phyloP scores from a whole-genome alignment of 1,284 basidiomycete species.

The Volvariella volvacea region DNA sequence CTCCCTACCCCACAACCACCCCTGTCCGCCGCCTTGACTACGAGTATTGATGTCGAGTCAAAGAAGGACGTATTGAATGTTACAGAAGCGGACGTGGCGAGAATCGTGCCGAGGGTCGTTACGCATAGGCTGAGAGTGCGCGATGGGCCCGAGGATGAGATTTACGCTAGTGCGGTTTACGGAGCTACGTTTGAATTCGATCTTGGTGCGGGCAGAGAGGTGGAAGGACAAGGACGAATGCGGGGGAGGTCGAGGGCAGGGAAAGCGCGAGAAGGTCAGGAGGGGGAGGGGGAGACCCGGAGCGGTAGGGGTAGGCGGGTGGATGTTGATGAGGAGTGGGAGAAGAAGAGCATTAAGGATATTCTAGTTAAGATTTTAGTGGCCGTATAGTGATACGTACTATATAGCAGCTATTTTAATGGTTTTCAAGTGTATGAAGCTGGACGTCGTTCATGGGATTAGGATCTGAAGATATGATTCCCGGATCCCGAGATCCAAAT shows the following conservation, averaged over 20 bases:
- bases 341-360: constrained; percentile 3
- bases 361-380: constrained; percentile 5
- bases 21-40: no score
- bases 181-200: constrained; percentile 31
- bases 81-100: constrained; percentile 64
- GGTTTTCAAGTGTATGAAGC: no score
- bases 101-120: constrained; percentile 61
- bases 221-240: not conserved
- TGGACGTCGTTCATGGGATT: no score
- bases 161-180: constrained; percentile 54
- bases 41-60: no score
- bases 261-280: no score
- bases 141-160: constrained; percentile 59
- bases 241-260: not conserved
- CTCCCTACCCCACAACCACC: no score
- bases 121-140: constrained; percentile 65
- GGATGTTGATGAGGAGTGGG: not conserved
- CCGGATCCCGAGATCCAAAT: no score
- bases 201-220: not conserved
- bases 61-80: constrained; percentile 41
- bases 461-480: no score
- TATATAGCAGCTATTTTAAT: no score
- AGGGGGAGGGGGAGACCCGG: no score
- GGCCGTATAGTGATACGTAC: not conserved
- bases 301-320: no score